phyloP scores from a whole-genome alignment of 352 stramenopile species.

The Aphanomyces astaci region DNA sequence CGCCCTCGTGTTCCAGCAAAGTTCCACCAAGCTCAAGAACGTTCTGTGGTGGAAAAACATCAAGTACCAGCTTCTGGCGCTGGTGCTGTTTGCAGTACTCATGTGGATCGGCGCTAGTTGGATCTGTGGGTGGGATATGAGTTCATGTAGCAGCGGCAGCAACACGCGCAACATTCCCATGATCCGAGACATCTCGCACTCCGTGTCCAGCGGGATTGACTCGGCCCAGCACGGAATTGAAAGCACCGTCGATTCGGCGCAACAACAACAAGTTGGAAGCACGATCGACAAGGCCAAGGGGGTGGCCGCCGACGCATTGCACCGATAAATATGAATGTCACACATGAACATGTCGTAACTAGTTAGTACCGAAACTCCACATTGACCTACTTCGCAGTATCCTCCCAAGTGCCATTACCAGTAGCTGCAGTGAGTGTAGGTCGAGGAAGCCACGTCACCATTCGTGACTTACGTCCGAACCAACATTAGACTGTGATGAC shows the following conservation, averaged over 20 bases:
- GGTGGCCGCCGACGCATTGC: neutral
- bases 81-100: conserved; percentile 45
- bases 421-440: too few species aligned
- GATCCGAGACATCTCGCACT: conserved; percentile 1
- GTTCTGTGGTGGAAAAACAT: conserved; percentile 84
- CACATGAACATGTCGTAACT: neutral
- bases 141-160: conserved; percentile 39
- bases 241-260: neutral
- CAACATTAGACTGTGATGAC: too few species aligned
- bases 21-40: conserved; percentile 86
- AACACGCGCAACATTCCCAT: neutral
- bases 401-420: too few species aligned
- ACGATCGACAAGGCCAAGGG: conserved; percentile 1
- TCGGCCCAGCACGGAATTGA: neutral
- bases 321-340: neutral
- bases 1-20: conserved; percentile 95
- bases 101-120: conserved; percentile 56
- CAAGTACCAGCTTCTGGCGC: conserved; percentile 64
- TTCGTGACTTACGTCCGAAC: too few species aligned
- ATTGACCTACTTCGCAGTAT: too few species aligned
- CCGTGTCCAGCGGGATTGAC: neutral
- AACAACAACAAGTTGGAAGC: too few species aligned
- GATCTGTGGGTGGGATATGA: conserved; percentile 68
- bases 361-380: too few species aligned
- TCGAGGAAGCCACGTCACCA: too few species aligned